These are phyloP conservation scores for Hypholoma sublateritium DNA, from an alignment of 768 basidiomycete species.

Conservation along the genomic window DNA sequence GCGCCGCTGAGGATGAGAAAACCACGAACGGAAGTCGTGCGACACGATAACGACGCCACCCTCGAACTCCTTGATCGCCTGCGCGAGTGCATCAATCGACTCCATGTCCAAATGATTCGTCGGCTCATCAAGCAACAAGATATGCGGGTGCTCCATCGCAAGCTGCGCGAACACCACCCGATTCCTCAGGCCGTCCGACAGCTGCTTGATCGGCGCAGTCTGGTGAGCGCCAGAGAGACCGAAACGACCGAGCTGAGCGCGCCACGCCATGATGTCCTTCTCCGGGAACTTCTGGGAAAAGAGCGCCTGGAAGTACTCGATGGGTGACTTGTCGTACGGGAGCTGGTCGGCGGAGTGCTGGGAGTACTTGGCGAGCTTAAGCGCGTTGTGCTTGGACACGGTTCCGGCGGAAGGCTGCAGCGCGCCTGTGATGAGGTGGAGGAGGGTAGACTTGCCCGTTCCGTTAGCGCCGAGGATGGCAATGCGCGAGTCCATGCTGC, in stretches of 20 bases:
- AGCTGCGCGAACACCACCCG: constrained; percentile 98
- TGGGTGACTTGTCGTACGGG: constrained; percentile 86
- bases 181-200: constrained; percentile 96
- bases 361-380: constrained; percentile 98
- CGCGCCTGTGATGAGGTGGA: constrained; percentile 59
- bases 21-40: constrained; percentile 92
- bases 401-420: constrained; percentile 85
- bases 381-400: constrained; percentile 80
- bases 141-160: constrained; percentile 96
- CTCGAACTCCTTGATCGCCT: constrained; percentile 94
- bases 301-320: constrained; percentile 89
- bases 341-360: constrained; percentile 99
- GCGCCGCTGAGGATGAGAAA: background rate
- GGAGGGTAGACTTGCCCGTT: constrained; percentile 66
- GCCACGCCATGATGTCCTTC: constrained; percentile 89
- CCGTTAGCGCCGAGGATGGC: constrained; percentile 98
- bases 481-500: constrained; percentile 90
- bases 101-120: constrained; percentile 99
- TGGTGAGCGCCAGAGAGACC: constrained; percentile 95
- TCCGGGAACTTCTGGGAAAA: constrained; percentile 88
- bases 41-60: constrained; percentile 99
- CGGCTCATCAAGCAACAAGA: constrained; percentile 90
- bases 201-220: constrained; percentile 88
- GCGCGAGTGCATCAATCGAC: constrained; percentile 94
- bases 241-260: constrained; percentile 92